Evolutionary conservation across 176 grass and related monocot genomes (phyloP).

Genomic region (Oryza glumipatula): DNA sequence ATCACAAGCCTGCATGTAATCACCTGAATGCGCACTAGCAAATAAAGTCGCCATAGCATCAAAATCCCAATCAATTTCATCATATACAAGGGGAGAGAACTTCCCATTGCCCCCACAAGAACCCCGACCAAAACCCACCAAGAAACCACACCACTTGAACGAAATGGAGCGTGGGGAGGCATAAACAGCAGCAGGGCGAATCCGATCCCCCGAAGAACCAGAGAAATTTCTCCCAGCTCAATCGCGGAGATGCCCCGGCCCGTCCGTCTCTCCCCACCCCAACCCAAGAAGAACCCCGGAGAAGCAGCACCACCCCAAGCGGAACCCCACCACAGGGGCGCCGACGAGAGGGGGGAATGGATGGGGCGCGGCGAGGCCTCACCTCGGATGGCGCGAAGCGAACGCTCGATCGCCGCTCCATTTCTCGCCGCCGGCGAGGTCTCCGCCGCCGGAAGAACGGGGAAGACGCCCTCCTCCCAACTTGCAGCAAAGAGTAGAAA

Average conservation of each 20-base stretch:
- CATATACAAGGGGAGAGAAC: background rate
- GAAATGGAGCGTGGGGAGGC: constrained; percentile 4
- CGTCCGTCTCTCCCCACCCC: background rate
- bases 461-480: background rate
- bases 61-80: background rate
- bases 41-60: background rate
- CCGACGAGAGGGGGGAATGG: background rate
- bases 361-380: background rate
- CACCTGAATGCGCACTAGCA: background rate
- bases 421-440: constrained; percentile 37
- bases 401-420: constrained; percentile 45
- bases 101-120: background rate
- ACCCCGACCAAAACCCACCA: constrained; percentile 22
- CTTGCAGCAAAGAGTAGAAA: background rate
- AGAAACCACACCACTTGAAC: background rate
- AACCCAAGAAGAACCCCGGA: background rate
- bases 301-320: background rate
- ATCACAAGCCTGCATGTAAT: background rate
- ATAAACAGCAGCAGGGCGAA: background rate
- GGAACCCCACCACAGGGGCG: background rate
- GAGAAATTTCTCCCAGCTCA: background rate
- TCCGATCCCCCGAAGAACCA: background rate
- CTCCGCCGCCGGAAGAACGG: constrained; percentile 4
- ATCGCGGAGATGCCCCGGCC: background rate
- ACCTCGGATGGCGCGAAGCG: constrained; percentile 57